Base-by-base conservation (phyloP, 768 basidiomycete species). In the Boletus reticuloceps region DNA sequence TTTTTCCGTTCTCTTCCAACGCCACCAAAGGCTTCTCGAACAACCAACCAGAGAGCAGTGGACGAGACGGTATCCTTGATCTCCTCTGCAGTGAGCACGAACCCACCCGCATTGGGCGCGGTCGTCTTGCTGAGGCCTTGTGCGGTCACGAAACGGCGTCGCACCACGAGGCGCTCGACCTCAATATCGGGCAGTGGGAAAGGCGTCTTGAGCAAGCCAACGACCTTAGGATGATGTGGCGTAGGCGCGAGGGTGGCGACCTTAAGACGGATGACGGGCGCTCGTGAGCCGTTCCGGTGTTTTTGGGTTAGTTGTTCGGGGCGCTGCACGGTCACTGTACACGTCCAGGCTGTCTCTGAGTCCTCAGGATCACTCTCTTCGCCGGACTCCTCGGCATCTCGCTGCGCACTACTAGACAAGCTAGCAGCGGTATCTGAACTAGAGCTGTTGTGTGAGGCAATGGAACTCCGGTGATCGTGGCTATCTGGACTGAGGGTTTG, bases 341-440 rank as follows among this genome's bases (percentile, higher is more conserved):
- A 98, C 44, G 87, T 85, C 94, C 94, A 98, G 0, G 96, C 94
- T 22, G 93, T 94, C 71, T 98, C 95, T 42, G 91, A 92, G 65
- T 98, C 96, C 67, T 98, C 95, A 0, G 94, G 91, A 60, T 98
- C 96, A 56, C 90, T 93, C 43, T 94, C 93, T 16, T 89, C 86
- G 1, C 79, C 91, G 2, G 81, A 79, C 46, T 85, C 84, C 14
- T 70, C 73, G 25, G 39, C 41, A 10, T 64, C 59, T n/a, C 29
- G 58, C 37, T 67, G 58, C 1, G 54, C 51, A 44, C 60, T 55
- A n/a, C 64, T 65, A 16, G 25, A 47, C 31, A 54, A 25, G 56
- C 65, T 72, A 12, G 59, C 67, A 29, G 66, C 63, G 50, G 67
- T 61, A 53, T 64, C 69, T 34, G 73, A 73, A 55, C 72, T 67